phyloP scores from a whole-genome alignment of 2,329 filamentous ascomycete species.

The Metarhizium robertsii region DNA sequence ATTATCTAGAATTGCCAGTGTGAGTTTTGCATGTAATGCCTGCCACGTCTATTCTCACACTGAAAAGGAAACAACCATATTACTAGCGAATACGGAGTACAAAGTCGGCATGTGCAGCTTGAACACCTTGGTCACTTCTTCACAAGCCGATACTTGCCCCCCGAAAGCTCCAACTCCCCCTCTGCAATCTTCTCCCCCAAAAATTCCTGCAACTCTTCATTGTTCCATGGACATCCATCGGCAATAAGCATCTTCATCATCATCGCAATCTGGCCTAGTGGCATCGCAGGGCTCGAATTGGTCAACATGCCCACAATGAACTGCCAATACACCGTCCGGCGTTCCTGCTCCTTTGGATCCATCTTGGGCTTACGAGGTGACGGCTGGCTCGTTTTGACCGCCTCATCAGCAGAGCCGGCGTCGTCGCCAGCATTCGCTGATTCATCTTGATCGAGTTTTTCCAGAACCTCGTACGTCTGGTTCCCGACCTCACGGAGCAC shows the following conservation, averaged over 20 bases:
- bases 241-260: conserved; percentile 91
- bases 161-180: conserved; percentile 58
- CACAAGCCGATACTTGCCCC: conserved; percentile 59
- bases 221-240: conserved; percentile 81
- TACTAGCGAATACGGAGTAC: background rate
- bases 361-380: conserved; percentile 45
- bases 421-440: conserved; percentile 21
- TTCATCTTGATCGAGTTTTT: conserved; percentile 37
- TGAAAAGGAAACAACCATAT: background rate
- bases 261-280: conserved; percentile 72
- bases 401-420: conserved; percentile 15
- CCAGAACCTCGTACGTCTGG: conserved; percentile 58
- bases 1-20: background rate
- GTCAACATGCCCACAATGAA: conserved; percentile 95
- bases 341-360: conserved; percentile 54
- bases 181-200: conserved; percentile 67
- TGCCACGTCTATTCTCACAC: background rate
- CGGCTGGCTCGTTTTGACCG: conserved; percentile 15
- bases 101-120: background rate
- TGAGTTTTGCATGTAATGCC: background rate
- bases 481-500: conserved; percentile 50
- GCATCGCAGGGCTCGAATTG: conserved; percentile 75
- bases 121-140: conserved; percentile 39
- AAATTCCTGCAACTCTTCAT: conserved; percentile 79
- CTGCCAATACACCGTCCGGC: conserved; percentile 67